Conservation (phyloP, 2,329 filamentous ascomycete genomes). For the Pleoardoris graminearum region DNA sequence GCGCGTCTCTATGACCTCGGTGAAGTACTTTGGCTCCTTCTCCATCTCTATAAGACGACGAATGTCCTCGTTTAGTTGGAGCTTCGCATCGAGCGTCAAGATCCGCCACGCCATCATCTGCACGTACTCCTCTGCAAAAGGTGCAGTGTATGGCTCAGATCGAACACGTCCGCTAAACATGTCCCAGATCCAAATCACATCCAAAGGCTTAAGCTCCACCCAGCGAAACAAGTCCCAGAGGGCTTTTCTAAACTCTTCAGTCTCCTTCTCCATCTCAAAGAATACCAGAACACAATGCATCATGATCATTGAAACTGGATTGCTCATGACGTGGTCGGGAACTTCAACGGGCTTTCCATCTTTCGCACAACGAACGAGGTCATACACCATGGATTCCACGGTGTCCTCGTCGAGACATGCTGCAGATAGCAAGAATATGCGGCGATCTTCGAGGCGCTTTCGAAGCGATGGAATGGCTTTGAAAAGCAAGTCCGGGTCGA, state of each 20-base stretch:
- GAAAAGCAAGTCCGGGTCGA: constrained; percentile 7
- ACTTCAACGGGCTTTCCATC: neutral
- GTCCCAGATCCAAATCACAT: constrained; percentile 16
- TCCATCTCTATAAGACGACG: constrained; percentile 3
- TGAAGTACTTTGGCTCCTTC: constrained; percentile 10
- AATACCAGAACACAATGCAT: constrained; percentile 10
- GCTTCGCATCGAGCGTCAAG: constrained; percentile 8
- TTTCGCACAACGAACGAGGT: constrained; percentile 4
- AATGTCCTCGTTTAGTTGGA: constrained; percentile 6
- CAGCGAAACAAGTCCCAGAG: constrained; percentile 6
- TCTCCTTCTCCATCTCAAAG: constrained; percentile 6
- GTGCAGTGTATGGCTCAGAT: constrained; percentile 4
- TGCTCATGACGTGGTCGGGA: neutral
- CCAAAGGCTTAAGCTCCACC: neutral
- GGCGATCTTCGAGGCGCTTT: constrained; percentile 1
- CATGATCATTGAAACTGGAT: constrained; percentile 7
- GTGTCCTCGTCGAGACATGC: constrained; percentile 7
- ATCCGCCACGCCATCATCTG: constrained; percentile 18
- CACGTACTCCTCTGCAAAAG: constrained; percentile 11
- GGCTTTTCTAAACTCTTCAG: neutral
- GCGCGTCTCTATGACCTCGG: neutral
- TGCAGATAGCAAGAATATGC: constrained; percentile 1
- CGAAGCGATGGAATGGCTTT: neutral
- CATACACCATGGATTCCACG: constrained; percentile 2
- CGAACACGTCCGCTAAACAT: neutral